Evolutionary conservation across 768 basidiomycete genomes (phyloP), one percentile per base, ranked within the genome.

Genomic region (Suillus paluster): DNA sequence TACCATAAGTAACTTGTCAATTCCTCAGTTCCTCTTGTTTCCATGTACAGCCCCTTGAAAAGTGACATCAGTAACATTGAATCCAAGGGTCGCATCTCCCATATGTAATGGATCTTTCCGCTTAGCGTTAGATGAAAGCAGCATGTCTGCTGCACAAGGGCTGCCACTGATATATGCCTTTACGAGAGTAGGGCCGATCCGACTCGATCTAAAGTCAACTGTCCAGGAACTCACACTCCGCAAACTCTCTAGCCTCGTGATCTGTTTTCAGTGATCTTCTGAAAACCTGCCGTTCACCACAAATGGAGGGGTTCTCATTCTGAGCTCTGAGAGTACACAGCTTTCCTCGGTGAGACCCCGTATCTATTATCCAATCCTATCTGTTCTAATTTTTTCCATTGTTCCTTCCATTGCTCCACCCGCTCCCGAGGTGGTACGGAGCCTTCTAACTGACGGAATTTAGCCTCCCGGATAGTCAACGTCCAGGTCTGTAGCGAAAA

Each of bases 161-260:
- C 58, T 56, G 57, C 23, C 10, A 52, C 71, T 75, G 71, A 70
- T 75, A 70, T 76, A 74, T 75, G 63, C 49, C 21, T 34, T 75
- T 75, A 75, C 73, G 73, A 59, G 70, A 75, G 25, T 68, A 75
- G 75, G 75, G 73, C 70, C 75, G 73, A 75, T 75, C 75, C 68
- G 64, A 71, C 73, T 75, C 71, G 73, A 76, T 73, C 73, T 67
- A 75, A 71, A 71, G 68, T 65, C 71, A 73, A 66, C 71, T 70
- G 70, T 3, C 70, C 73, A 74, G 75, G 73, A 73, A 72, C 75
- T 69, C 25, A 42, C 30, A 7, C 52, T 60, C 63, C 65, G 11
- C 59, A 61, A 48, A 41, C 55, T 60, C 67, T 63, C 70, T 73
- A 72, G 58, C 70, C 70, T 63, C 27, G 34, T 53, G 53, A 59